A percentile compares a stretch with the other conserved stretches of the same genome.
These are phyloP conservation scores for Coccomyxa sp. DNA, from an alignment of 139 green algal genomes.

Conservation along the genomic window DNA sequence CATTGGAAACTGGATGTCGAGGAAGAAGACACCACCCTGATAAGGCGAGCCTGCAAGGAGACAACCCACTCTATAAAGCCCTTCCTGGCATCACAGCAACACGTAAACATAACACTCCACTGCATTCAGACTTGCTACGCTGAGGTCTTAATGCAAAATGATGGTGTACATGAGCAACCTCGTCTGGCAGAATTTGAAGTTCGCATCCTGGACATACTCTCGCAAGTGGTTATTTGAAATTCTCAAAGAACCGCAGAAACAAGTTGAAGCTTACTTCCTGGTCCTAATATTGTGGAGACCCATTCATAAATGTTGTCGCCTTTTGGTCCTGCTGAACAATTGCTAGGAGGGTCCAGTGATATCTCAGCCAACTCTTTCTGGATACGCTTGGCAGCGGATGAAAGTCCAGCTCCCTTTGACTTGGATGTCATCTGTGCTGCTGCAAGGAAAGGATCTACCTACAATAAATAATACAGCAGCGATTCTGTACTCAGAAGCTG, in stretches of 20 bases:
- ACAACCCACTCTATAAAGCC: background rate
- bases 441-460: background rate
- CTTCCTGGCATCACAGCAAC: background rate
- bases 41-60: slow-evolving; percentile 79
- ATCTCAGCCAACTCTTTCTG: slow-evolving; percentile 97
- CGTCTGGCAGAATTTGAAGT: too few species aligned
- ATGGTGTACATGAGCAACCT: too few species aligned
- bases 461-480: background rate
- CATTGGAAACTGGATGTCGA: slow-evolving; percentile 90
- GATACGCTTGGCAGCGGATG: slow-evolving; percentile 60
- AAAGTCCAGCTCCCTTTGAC: slow-evolving; percentile 10
- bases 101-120: background rate
- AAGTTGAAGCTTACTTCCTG: slow-evolving; percentile 45
- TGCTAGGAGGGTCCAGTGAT: slow-evolving; percentile 83
- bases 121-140: too few species aligned
- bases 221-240: too few species aligned
- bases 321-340: slow-evolving; percentile 93
- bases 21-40: slow-evolving; percentile 86
- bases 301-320: slow-evolving; percentile 98
- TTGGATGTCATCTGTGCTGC: background rate
- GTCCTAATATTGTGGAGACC: slow-evolving; percentile 91
- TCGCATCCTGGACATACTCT: too few species aligned
- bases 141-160: too few species aligned
- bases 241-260: background rate
- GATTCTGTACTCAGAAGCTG: background rate